These are phyloP conservation scores for Thecaphora thlaspeos DNA, from an alignment of 1,284 basidiomycete species.

Conservation along the genomic window DNA sequence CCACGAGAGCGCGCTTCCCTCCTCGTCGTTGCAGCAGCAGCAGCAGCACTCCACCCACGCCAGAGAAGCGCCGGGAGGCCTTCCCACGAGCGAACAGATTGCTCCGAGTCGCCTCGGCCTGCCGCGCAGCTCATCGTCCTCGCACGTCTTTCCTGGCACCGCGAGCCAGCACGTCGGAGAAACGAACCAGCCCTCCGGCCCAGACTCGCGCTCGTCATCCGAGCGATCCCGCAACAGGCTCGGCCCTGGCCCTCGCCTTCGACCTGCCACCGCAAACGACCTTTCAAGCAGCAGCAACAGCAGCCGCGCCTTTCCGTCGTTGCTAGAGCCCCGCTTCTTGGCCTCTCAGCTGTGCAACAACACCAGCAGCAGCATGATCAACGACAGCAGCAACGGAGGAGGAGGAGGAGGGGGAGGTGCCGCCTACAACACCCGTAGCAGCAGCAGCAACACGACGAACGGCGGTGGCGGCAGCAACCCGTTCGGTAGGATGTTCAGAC, in stretches of 20 bases:
- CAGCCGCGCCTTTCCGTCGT: background rate
- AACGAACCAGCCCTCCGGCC: background rate
- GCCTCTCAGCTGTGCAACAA: no score
- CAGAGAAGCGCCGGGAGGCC: background rate
- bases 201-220: background rate
- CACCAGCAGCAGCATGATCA: no score
- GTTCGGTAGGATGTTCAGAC: slow-evolving; percentile 3
- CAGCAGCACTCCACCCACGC: background rate
- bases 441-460: slow-evolving; percentile 12
- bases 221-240: background rate
- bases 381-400: no score
- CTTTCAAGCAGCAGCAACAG: background rate
- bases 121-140: background rate
- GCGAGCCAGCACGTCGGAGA: no score
- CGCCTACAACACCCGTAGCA: background rate
- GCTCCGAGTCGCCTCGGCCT: background rate
- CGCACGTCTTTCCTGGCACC: background rate
- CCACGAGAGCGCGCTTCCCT: background rate
- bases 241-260: background rate
- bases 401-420: no score
- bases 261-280: background rate
- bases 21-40: background rate
- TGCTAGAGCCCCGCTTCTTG: no score
- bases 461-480: slow-evolving; percentile 3
- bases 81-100: background rate